Evolutionary conservation across 495 filamentous ascomycete species (phyloP).

Genomic region (Clavariopsis aquatica): DNA sequence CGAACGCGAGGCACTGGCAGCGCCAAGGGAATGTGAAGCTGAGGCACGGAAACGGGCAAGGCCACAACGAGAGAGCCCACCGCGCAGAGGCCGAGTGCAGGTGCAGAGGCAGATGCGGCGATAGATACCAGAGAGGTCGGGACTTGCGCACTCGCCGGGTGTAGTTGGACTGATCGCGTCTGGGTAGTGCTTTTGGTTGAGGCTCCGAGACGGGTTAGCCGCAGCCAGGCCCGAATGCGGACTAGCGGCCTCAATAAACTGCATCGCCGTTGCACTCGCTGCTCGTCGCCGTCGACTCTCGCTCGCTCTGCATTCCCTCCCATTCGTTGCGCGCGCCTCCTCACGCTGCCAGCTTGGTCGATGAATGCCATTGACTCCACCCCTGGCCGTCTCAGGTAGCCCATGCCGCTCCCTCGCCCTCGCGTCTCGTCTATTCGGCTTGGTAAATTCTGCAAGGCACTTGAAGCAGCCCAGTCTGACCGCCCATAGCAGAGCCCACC

Average conservation of each 20-base stretch:
- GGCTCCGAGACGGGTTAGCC: not conserved
- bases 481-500: not conserved
- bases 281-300: not conserved
- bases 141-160: not conserved
- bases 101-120: not conserved
- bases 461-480: slow-evolving; percentile 2
- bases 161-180: not conserved
- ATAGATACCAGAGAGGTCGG: not conserved
- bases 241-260: not conserved
- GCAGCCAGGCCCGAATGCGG: not conserved
- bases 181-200: not conserved
- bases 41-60: too few species aligned
- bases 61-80: too few species aligned
- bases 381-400: slow-evolving; percentile 29
- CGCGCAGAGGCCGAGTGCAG: too few species aligned
- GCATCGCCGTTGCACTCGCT: not conserved
- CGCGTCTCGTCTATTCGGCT: not conserved
- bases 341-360: slow-evolving; percentile 7
- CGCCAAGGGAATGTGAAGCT: too few species aligned
- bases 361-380: slow-evolving; percentile 38
- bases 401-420: slow-evolving; percentile 2
- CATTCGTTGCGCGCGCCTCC: not conserved
- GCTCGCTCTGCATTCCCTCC: not conserved
- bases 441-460: slow-evolving; percentile 3
- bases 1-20: not conserved